A percentile compares a stretch with the other conserved stretches of the same genome.
Conservation (phyloP, 306 rosid species). For the Begonia fuchsioides region DNA sequence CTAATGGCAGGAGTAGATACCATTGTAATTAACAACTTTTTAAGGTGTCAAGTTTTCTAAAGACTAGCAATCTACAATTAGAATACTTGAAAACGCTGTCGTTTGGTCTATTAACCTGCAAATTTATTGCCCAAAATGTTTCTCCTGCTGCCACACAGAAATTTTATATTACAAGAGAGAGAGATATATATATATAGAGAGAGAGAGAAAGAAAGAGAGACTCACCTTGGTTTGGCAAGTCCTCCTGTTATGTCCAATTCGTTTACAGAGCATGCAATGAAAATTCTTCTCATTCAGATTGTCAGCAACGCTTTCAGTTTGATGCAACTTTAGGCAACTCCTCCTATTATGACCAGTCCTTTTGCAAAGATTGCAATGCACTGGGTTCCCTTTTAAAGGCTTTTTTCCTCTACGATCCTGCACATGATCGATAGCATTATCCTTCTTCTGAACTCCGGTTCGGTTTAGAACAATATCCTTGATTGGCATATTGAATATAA, state of each 20-base stretch:
- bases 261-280: slow-evolving; percentile 2
- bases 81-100: too few species aligned
- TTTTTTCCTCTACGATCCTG: neutral
- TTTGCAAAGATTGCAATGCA: slow-evolving; percentile 8
- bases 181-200: too few species aligned
- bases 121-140: too few species aligned
- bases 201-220: neutral
- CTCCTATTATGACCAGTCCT: slow-evolving; percentile 7
- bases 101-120: too few species aligned
- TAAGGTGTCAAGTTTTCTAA: too few species aligned
- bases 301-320: neutral
- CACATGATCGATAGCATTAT: neutral
- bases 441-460: neutral
- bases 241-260: slow-evolving; percentile 2
- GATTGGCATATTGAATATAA: slow-evolving; percentile 6
- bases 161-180: too few species aligned
- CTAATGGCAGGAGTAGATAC: too few species aligned
- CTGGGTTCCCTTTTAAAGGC: slow-evolving; percentile 4
- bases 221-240: slow-evolving; percentile 3
- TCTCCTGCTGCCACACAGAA: too few species aligned
- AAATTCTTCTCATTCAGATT: neutral
- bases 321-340: slow-evolving; percentile 2
- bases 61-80: too few species aligned
- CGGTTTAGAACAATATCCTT: slow-evolving; percentile 4
- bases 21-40: too few species aligned